Percentiles rank a stretch among this genome's conserved stretches.
These are phyloP conservation scores for Kwoniella mangroviensis DNA, from an alignment of 768 basidiomycete species.

Conservation along the genomic window DNA sequence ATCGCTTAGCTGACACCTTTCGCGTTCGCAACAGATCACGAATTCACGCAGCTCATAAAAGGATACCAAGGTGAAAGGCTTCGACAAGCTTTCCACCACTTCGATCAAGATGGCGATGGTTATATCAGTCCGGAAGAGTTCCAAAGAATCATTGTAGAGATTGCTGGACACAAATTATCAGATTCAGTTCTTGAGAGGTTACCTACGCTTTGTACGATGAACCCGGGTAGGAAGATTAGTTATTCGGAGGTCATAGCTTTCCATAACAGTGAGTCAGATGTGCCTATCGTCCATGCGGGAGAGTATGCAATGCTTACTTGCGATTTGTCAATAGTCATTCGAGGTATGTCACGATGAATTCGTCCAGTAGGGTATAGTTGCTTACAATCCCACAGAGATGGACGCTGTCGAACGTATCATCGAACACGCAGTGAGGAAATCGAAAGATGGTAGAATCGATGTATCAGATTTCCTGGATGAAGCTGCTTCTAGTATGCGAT, in stretches of 20 bases:
- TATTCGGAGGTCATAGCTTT: conserved; percentile 97
- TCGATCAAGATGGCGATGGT: conserved; percentile 88
- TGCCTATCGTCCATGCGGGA: neutral
- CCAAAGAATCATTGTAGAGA: conserved; percentile 92
- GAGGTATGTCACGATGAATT: conserved; percentile 14
- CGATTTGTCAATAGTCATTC: conserved; percentile 24
- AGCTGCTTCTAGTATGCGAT: conserved; percentile 81
- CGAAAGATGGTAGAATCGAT: conserved; percentile 94
- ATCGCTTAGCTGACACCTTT: neutral
- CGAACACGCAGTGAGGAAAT: conserved; percentile 84
- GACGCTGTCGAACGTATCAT: conserved; percentile 94
- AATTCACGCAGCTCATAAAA: conserved; percentile 99
- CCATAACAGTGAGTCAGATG: conserved; percentile 77
- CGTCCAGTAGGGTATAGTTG: too few species aligned
- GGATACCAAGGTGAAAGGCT: conserved; percentile 96
- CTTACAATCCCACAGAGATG: conserved; percentile 67
- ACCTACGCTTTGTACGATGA: conserved; percentile 87
- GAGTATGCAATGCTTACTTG: neutral
- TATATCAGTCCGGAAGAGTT: conserved; percentile 93
- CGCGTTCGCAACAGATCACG: conserved; percentile 68
- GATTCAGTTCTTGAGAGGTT: conserved; percentile 89
- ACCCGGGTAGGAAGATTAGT: conserved; percentile 85
- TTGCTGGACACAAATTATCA: conserved; percentile 95
- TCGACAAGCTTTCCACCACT: conserved; percentile 90
- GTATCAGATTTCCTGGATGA: conserved; percentile 94